phyloP scores from a whole-genome alignment of 371 early-diverging fungal species.

The Sporodiniella umbellata region DNA sequence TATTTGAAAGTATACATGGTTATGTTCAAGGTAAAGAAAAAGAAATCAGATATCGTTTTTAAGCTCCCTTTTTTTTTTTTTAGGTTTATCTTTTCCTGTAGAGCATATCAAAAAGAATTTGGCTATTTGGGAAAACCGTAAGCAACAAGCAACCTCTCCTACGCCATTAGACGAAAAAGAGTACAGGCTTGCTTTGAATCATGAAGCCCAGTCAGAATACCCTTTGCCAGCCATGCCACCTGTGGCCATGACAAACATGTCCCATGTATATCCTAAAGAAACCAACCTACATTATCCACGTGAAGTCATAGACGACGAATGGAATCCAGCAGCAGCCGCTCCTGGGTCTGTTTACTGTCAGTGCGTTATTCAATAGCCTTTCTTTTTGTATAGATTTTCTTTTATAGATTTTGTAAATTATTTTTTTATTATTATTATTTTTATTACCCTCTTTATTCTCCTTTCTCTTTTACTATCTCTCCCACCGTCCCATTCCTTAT shows the following conservation, averaged over 20 bases:
- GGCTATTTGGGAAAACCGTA: slow-evolving; percentile 36
- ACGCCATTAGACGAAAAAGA: slow-evolving; percentile 10
- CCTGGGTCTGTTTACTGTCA: slow-evolving; percentile 35
- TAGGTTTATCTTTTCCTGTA: slow-evolving; percentile 39
- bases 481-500: neutral
- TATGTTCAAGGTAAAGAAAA: slow-evolving; percentile 27
- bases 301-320: slow-evolving; percentile 8
- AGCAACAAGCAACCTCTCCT: slow-evolving; percentile 19
- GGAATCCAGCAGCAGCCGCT: slow-evolving; percentile 11
- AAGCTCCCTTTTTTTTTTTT: neutral
- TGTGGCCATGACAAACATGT: slow-evolving; percentile 27
- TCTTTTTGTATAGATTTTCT: neutral
- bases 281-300: slow-evolving; percentile 5
- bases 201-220: slow-evolving; percentile 7
- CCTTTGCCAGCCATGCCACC: slow-evolving; percentile 30
- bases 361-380: slow-evolving; percentile 31
- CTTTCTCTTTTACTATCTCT: neutral
- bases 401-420: neutral
- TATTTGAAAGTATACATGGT: slow-evolving; percentile 54
- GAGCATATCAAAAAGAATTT: slow-evolving; percentile 37
- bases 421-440: neutral
- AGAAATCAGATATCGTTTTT: too few species aligned
- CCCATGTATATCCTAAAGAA: slow-evolving; percentile 11
- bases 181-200: slow-evolving; percentile 12
- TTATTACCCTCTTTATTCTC: neutral